Base-by-base conservation (phyloP, 2,329 filamentous ascomycete species). In the Leptodontidium sp. region DNA sequence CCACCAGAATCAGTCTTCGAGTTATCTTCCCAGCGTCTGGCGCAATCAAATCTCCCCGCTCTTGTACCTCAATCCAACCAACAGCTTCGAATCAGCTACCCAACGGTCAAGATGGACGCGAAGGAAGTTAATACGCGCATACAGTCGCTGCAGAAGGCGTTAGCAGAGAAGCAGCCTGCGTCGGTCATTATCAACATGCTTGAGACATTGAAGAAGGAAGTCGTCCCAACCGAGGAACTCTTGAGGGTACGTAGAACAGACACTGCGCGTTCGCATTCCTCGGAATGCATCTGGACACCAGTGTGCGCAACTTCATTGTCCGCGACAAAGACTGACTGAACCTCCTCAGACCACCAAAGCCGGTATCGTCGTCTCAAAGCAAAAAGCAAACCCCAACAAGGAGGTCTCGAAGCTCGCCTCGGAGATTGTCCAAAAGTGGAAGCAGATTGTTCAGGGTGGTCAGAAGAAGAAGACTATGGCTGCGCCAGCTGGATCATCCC, bases 361-460 rank as follows among this genome's bases (percentile, higher is more conserved):
- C 63, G 96, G 96, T 75, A 91, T 97, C 73, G 89, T 91, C 62
- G 92, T 98, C 71, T 95, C 94, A 80, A 95, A 94, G 79, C 88
- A 91, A 62, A 86, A 89, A 65, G 82, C 91, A 70, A 94, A 97
- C 80, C 81, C 89, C 67, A 91, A 97, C 84, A 94, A 93, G 80
- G 89, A 94, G 53, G 91, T 98, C 74, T 90, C 91, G 58, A 87
- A 88, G 63, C 84, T 93, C 53, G 94, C 96, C 3, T 86, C 87
- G 69, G 92, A 94, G 77, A 91, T 98, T 67, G 94, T 99, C 64
- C 87, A 86, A 71, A 97, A 94, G 80, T 97, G 93, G 93, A 92
- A 91, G 83, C 89, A 90, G 76, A 88, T 91, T 50, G 91, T 97
- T 61, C 91, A 93, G 75, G 83, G 83, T 61, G 86, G 88, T 76